Base-by-base conservation (phyloP, 176 grass and related monocot species). In the Oryza punctata region DNA sequence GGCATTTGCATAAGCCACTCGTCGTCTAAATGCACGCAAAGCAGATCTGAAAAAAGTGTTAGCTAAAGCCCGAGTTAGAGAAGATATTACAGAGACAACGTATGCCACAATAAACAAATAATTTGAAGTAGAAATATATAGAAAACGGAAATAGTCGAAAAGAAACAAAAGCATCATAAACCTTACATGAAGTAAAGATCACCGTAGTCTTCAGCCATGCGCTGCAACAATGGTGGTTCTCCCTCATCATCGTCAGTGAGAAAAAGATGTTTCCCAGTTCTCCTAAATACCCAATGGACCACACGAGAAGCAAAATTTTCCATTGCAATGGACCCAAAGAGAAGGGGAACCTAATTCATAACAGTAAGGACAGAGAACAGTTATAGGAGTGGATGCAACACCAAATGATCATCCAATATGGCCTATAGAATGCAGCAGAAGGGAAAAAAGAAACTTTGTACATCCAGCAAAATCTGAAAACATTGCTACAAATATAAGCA, bases 231-330 rank as follows among this genome's bases (percentile, higher is more conserved):
- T 52, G 96, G 89, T 63, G 83, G 79, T 44, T 94, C 89, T 77
- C 91, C 89, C 75, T 94, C 91, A 52, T 93, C 93, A 76, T 76
- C 26, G 9, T 98, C 96, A 21, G 91, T 95, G 78, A 98, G 85
- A 81, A 95, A 98, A 77, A 98, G 96, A 93, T 98, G 96, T 43
- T 67, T 91, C n/a, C 93, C 96, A 40, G 96, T 94, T 89, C 91
- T 90, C 79, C 85, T 88, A 75, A 94, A 95, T 76, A 98, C 91
- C 91, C 93, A 94, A 81, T 98, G 96, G 82, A 98, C 80, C 5
- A 98, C 25, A 23, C 21, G 77, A 66, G 85, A 98, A 67, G 89
- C 96, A 86, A 98, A 71, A 6, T 82, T 88, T 86, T 98, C 96
- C 69, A 98, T 92, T 35, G 85, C 82, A 75, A 80, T 81, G 41